phyloP scores from a whole-genome alignment of 805 yeast species.

The Sugiyamaella boreocaroliniensis region DNA sequence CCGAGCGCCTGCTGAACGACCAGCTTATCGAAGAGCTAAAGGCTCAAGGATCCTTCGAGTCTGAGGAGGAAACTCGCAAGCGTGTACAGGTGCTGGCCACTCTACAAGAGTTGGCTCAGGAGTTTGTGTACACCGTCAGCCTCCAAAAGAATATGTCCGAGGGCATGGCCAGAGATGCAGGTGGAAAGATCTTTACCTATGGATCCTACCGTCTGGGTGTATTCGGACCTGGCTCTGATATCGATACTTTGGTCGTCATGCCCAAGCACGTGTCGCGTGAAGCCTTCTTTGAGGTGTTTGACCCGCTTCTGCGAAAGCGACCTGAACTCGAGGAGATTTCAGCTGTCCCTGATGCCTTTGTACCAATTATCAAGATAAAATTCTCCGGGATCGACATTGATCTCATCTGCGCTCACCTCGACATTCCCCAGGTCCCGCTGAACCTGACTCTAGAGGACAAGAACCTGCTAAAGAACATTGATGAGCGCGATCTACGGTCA shows the following conservation, averaged over 20 bases:
- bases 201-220: slow-evolving; percentile 95
- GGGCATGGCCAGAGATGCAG: slow-evolving; percentile 96
- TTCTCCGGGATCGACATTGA: slow-evolving; percentile 91
- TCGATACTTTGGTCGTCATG: slow-evolving; percentile 92
- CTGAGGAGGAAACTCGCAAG: slow-evolving; percentile 73
- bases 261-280: slow-evolving; percentile 92
- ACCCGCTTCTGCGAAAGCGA: slow-evolving; percentile 56
- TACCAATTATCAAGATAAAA: slow-evolving; percentile 89
- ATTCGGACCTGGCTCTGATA: slow-evolving; percentile 97
- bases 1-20: slow-evolving; percentile 72
- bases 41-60: slow-evolving; percentile 80
- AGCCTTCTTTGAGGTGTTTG: slow-evolving; percentile 82
- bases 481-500: slow-evolving; percentile 84
- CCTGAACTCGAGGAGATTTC: slow-evolving; percentile 86
- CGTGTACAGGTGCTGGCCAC: slow-evolving; percentile 65
- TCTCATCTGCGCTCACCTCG: slow-evolving; percentile 75
- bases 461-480: slow-evolving; percentile 75
- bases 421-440: slow-evolving; percentile 74
- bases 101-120: slow-evolving; percentile 67
- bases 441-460: slow-evolving; percentile 75
- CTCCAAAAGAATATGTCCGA: slow-evolving; percentile 85
- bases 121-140: slow-evolving; percentile 79
- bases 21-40: slow-evolving; percentile 70
- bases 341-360: slow-evolving; percentile 93
- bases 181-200: slow-evolving; percentile 94